These are phyloP conservation scores for Botrytis pseudocinerea DNA, from an alignment of 2,329 filamentous ascomycete species.

Conservation along the genomic window DNA sequence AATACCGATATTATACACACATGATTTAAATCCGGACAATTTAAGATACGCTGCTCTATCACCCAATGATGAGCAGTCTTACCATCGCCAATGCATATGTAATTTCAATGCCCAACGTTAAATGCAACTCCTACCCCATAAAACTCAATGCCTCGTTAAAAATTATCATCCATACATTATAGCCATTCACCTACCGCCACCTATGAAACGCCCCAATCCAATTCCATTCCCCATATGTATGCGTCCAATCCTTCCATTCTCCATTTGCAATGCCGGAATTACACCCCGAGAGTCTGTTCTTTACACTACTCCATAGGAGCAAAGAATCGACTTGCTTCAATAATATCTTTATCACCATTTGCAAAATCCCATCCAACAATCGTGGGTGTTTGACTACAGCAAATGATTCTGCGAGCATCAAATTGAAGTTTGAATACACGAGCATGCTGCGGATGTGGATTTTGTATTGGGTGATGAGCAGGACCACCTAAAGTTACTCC, in stretches of 20 bases:
- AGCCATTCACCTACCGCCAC: not conserved
- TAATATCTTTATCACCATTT: slow-evolving; percentile 76
- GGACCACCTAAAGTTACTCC: not conserved
- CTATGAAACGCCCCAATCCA: not conserved
- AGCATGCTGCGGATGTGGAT: slow-evolving; percentile 30
- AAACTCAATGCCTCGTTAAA: not conserved
- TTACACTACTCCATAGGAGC: slow-evolving; percentile 54
- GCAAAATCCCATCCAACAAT: slow-evolving; percentile 99
- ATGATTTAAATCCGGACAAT: not conserved
- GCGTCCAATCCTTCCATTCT: not conserved
- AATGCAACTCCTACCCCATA: not conserved
- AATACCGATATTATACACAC: not conserved
- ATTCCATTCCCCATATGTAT: not conserved
- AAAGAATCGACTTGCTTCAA: slow-evolving; percentile 78
- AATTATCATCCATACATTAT: not conserved
- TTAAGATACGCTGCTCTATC: not conserved
- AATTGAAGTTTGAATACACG: slow-evolving; percentile 97
- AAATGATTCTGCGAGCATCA: slow-evolving; percentile 88
- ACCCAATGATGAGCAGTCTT: not conserved
- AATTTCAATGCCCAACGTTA: not conserved
- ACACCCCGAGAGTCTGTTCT: not conserved
- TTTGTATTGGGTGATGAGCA: not conserved
- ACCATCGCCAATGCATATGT: not conserved
- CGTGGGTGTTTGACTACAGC: slow-evolving; percentile 85
- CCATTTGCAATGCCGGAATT: not conserved